Evolutionary conservation across 768 basidiomycete genomes (phyloP), one percentile per base, ranked within the genome.

Genomic region (Hydnomerulius pinastri): DNA sequence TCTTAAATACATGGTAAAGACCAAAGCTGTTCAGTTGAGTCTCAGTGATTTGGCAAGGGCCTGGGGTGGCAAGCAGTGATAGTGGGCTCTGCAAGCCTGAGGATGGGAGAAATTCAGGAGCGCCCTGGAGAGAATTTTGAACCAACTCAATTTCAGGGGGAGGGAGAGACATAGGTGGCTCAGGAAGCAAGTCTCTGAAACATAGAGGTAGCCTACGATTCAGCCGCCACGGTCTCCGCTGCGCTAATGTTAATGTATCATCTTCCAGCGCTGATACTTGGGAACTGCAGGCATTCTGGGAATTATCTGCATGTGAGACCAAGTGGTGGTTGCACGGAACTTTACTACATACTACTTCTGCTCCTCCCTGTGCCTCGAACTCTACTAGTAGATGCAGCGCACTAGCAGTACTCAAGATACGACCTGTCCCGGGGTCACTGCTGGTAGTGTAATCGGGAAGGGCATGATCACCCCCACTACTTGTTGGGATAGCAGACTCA

Each of bases 21-120:
- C 51, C 25, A 28, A 53, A 53, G 0, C 9, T 36, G 23, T 35
- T 53, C 7, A n/a, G 51, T 20, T 20, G 51, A 20, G 46, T 53
- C 39, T 40, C 24, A 20, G 27, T 23, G 2, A 39, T 43, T 6
- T 4, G 9, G 8, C 25, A 36, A 2, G 32, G 33, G 20, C n/a
- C n/a, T n/a, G n/a, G 30, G 11, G 28, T 18, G 18, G 6, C 25
- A 27, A 0, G 17, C 8, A 47, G 37, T 17, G 38, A 48, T n/a
- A n/a, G n/a, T 25, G 29, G 27, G 23, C 20, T 24, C 29, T n/a
- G 18, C 18, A 28, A 21, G 4, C n/a, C 12, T 3, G 25, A 12
- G 50, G 4, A 27, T 18, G 6, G 11, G 2, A 6, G 39, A 33
- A 24, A 15, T 27, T 32, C 30, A 32, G 30, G n/a, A 12, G 30